Percentiles rank a stretch among this genome's conserved stretches.
These are phyloP conservation scores for Fusarium liriodendri DNA, from an alignment of 2,329 filamentous ascomycete genomes.

Conservation along the genomic window DNA sequence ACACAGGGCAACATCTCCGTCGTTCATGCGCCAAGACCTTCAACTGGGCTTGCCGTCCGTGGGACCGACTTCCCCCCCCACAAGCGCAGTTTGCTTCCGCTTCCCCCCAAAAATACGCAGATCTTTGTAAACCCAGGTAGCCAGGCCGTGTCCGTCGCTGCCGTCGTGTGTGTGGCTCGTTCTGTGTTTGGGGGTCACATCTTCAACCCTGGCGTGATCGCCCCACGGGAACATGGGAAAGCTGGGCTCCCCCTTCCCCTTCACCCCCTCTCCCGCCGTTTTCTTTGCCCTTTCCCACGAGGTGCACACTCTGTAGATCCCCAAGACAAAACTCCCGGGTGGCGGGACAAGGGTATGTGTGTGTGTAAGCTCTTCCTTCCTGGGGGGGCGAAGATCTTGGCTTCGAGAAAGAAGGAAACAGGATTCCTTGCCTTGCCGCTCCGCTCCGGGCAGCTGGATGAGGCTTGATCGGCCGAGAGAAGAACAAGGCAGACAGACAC, in stretches of 20 bases:
- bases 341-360: conserved; percentile 9
- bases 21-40: conserved; percentile 37
- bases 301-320: conserved; percentile 5
- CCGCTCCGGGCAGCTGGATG: conserved; percentile 9
- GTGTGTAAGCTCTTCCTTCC: conserved; percentile 2
- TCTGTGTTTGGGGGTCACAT: conserved; percentile 2
- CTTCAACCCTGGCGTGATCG: conserved; percentile 24
- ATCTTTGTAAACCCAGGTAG: conserved; percentile 28
- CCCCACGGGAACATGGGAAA: conserved; percentile 13
- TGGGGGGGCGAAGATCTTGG: background rate
- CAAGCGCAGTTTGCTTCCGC: background rate
- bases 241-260: background rate
- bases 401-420: conserved; percentile 9
- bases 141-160: conserved; percentile 2
- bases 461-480: conserved; percentile 16
- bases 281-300: conserved; percentile 2
- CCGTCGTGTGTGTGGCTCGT: background rate
- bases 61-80: conserved; percentile 4
- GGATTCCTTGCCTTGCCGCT: conserved; percentile 5
- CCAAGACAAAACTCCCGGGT: conserved; percentile 8
- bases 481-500: background rate
- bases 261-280: background rate
- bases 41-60: conserved; percentile 17
- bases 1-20: conserved; percentile 11
- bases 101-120: conserved; percentile 14